phyloP scores from a whole-genome alignment of 306 rosid genomes.

The Lupinus albus region DNA sequence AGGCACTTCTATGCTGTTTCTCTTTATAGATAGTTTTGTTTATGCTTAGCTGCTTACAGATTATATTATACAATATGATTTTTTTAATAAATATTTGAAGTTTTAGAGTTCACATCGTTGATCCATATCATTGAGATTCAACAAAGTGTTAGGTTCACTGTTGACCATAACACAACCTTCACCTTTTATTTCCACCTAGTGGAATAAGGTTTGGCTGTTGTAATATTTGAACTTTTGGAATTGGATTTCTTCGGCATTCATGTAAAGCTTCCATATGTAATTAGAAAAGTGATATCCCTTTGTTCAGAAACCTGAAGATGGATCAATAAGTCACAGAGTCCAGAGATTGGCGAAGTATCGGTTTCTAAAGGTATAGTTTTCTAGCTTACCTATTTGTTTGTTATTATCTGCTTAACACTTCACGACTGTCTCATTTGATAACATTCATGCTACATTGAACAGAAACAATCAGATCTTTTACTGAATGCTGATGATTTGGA shows the following conservation, averaged over 20 bases:
- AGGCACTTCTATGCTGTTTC: conserved; percentile 1
- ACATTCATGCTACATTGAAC: conserved; percentile 41
- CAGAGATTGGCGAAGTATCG: conserved; percentile 94
- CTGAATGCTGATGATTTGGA: conserved; percentile 98
- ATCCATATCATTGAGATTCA: too few relatives aligned
- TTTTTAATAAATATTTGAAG: conserved; percentile 24
- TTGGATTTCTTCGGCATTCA: background rate
- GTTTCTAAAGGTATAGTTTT: conserved; percentile 67
- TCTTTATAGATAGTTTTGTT: conserved; percentile 24
- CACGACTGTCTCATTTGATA: conserved; percentile 25
- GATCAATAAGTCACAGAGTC: conserved; percentile 92
- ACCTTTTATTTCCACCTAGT: too few relatives aligned
- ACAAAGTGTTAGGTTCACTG: too few relatives aligned
- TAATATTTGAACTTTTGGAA: conserved; percentile 11
- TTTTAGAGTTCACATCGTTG: background rate
- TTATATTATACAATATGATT: conserved; percentile 11
- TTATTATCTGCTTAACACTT: conserved; percentile 26
- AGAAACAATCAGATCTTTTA: conserved; percentile 98
- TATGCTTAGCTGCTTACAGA: background rate
- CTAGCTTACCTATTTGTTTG: conserved; percentile 27
- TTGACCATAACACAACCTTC: too few relatives aligned
- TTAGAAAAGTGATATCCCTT: conserved; percentile 31
- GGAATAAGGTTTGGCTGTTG: too few relatives aligned
- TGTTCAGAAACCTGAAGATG: conserved; percentile 97
- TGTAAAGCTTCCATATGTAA: conserved; percentile 13